These are phyloP conservation scores for Xylariaceae sp. DNA, from an alignment of 2,329 filamentous ascomycete species.

Conservation along the genomic window DNA sequence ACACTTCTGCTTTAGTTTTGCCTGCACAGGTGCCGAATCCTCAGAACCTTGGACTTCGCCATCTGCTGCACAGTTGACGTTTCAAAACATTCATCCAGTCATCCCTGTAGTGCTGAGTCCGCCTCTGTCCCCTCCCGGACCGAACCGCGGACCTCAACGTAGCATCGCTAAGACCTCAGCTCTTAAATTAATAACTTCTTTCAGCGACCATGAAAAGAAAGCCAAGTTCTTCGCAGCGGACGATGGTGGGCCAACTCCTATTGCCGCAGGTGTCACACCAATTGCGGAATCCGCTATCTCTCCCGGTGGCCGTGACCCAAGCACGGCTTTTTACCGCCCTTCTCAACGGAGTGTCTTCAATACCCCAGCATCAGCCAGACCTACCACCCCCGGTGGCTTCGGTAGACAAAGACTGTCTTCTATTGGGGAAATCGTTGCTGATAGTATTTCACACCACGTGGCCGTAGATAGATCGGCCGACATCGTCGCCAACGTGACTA, in stretches of 20 bases:
- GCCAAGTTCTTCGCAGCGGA: conserved; percentile 59
- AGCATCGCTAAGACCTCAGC: conserved; percentile 75
- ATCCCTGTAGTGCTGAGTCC: conserved; percentile 64
- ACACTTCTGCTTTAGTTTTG: conserved; percentile 55
- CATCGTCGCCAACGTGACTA: conserved; percentile 24
- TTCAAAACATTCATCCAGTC: conserved; percentile 50
- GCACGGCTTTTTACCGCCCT: conserved; percentile 64
- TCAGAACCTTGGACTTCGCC: conserved; percentile 86
- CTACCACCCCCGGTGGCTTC: conserved; percentile 57
- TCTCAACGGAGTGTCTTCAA: conserved; percentile 65
- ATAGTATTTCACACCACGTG: conserved; percentile 31
- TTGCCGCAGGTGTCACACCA: conserved; percentile 78
- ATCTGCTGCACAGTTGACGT: conserved; percentile 60
- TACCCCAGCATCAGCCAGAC: conserved; percentile 63
- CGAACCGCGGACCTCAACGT: conserved; percentile 55
- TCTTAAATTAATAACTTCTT: conserved; percentile 87
- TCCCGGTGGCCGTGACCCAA: conserved; percentile 61
- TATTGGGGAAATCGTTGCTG: conserved; percentile 63
- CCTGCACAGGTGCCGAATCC: conserved; percentile 81
- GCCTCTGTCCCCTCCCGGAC: conserved; percentile 67
- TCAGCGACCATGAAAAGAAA: conserved; percentile 60
- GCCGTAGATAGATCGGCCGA: conserved; percentile 30
- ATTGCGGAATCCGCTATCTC: conserved; percentile 77
- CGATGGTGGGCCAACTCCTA: conserved; percentile 65
- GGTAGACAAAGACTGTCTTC: conserved; percentile 66